Base-by-base conservation (phyloP, 257 asterid genomes). In the Striga asiatica region DNA sequence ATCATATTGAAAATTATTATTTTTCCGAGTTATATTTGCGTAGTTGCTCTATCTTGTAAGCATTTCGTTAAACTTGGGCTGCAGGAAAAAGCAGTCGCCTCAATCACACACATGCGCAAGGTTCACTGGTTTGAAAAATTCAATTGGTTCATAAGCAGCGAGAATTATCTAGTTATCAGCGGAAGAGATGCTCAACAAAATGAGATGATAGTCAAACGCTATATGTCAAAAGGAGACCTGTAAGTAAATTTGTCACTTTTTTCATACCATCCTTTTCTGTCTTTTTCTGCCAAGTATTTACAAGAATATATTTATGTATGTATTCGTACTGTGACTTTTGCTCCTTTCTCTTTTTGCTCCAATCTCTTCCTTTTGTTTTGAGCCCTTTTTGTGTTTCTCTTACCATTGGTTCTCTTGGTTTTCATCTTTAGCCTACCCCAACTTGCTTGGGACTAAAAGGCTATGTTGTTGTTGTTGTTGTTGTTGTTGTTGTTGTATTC, bases 61-160 rank as follows among this genome's bases (percentile, higher is more conserved):
- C 62, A 29, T 16, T 49, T 51, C 60, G 47, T 22, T 70, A 39
- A 53, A 20, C 50, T 25, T 50, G 20, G 55, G 62, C 66, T 66
- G 46, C 80, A 92, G 98, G 98, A 88, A 78, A 91, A 92, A 77
- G 68, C 94, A 43, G 89, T 92, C 66, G 95, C 98, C 61, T 78
- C 87, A 60, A 87, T 92, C 69, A 78, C 95, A 32, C 97, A 88
- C 74, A 92, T 92, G 77, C 96, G 97, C 39, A 92, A 82, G 78
- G 94, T 88, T 73, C 98, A 88, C 72, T 92, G 98, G 98, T 92
- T 92, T 81, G 98, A 92, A 74, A 92, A 92, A 68, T 92, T 92
- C 77, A 88, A 87, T 70, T 92, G 98, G 98, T 92, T 92, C 76
- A 71, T 92, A 75, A 92, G 94, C 82, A 92, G 97, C 47, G 98